Percentiles rank a stretch among this genome's conserved stretches.
Conservation (phyloP, 2,329 filamentous ascomycete species). For the Nectriaceae sp. region DNA sequence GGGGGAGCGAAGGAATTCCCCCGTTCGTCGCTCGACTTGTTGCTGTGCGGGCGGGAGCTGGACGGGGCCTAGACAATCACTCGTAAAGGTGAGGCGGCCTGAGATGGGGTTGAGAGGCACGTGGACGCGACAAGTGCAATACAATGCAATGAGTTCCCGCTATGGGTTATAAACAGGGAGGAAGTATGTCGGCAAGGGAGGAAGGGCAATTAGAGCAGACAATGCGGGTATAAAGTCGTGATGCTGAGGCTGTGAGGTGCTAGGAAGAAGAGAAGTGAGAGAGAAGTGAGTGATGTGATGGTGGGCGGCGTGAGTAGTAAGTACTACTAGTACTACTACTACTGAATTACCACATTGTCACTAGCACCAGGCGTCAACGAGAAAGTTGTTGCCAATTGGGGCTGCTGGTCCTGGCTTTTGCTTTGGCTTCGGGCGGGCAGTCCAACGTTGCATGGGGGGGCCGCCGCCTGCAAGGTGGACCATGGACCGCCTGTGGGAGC, state of each 20-base stretch:
- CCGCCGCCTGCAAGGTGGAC: neutral
- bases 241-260: neutral
- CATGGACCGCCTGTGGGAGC: neutral
- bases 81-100: conserved; percentile 1
- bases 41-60: conserved; percentile 19
- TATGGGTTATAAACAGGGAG: too few species aligned
- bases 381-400: conserved; percentile 25
- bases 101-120: neutral
- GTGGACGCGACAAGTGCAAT: neutral
- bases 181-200: neutral
- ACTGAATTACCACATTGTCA: conserved; percentile 4
- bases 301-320: neutral
- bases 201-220: neutral
- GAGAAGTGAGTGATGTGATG: neutral
- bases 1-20: conserved; percentile 20
- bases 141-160: neutral
- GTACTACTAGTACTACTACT: neutral
- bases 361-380: conserved; percentile 20
- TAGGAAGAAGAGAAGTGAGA: neutral
- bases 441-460: conserved; percentile 29
- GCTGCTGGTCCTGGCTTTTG: conserved; percentile 8
- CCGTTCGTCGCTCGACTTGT: conserved; percentile 14
- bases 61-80: conserved; percentile 2
- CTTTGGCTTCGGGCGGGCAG: conserved; percentile 11
- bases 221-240: neutral